Conservation (phyloP, 106 monocot genomes). For the Alisma plantagoaquatica region DNA sequence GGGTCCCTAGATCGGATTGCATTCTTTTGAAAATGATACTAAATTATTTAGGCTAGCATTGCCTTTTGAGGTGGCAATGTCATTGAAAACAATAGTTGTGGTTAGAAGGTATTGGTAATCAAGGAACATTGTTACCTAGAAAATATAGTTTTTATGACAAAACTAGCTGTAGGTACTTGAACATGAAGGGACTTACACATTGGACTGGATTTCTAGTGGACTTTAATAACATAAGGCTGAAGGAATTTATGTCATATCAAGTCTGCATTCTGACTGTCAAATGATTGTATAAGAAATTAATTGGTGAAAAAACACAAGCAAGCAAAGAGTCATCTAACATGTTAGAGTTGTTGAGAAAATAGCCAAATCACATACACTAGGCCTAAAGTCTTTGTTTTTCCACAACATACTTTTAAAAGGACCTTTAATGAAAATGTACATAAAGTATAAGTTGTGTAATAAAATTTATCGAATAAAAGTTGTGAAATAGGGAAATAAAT, state of each 20-base stretch:
- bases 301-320: neutral
- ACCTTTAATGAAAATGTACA: slow-evolving; percentile 59
- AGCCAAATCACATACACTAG: slow-evolving; percentile 73
- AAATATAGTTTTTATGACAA: slow-evolving; percentile 46
- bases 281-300: neutral
- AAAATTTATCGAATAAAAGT: neutral
- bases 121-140: slow-evolving; percentile 31
- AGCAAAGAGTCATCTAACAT: too few relatives aligned
- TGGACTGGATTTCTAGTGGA: slow-evolving; percentile 54
- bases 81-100: too few relatives aligned
- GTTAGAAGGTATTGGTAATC: too few relatives aligned
- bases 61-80: too few relatives aligned
- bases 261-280: slow-evolving; percentile 67
- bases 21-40: too few relatives aligned
- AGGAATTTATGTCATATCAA: slow-evolving; percentile 79
- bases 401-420: slow-evolving; percentile 95
- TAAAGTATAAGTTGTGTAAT: neutral
- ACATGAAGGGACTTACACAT: slow-evolving; percentile 39
- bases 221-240: slow-evolving; percentile 85
- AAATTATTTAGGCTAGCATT: too few relatives aligned
- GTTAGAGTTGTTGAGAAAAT: neutral
- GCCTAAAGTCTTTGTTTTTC: slow-evolving; percentile 88
- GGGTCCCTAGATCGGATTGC: too few relatives aligned
- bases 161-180: slow-evolving; percentile 12
- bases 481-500: neutral